These are phyloP conservation scores for Fusarium cyanostomum DNA, from an alignment of 2,329 filamentous ascomycete species.

Conservation along the genomic window DNA sequence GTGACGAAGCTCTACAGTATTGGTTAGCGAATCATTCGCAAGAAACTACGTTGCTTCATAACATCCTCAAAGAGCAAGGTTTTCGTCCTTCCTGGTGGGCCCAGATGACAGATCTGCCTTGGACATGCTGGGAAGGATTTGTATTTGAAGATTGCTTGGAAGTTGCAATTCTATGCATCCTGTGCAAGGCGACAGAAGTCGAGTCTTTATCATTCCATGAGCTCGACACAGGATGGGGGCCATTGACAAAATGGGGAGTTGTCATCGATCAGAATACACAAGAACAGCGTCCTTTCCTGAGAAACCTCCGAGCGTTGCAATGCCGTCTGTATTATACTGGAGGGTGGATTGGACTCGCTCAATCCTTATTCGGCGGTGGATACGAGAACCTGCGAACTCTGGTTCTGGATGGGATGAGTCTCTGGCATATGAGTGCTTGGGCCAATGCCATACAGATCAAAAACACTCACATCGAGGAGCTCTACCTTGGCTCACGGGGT, in stretches of 20 bases:
- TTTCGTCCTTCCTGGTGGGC: constrained; percentile 9
- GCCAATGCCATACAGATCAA: not conserved
- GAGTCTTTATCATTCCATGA: constrained; percentile 9
- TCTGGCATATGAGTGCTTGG: not conserved
- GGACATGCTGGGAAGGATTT: not conserved
- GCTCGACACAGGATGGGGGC: not conserved
- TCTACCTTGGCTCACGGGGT: constrained; percentile 5
- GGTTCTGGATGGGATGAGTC: not conserved
- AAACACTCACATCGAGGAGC: constrained; percentile 1
- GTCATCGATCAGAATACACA: not conserved
- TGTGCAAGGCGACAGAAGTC: constrained; percentile 5
- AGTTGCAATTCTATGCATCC: constrained; percentile 1
- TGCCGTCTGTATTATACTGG: not conserved
- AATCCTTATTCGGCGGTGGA: not conserved
- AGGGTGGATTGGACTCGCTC: not conserved
- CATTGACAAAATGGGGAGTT: not conserved
- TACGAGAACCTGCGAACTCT: not conserved
- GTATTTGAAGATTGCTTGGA: not conserved
- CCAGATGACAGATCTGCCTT: not conserved
- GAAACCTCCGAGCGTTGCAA: not conserved
- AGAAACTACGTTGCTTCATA: not conserved
- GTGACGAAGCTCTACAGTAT: not conserved
- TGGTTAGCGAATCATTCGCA: not conserved
- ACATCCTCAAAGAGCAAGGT: not conserved
- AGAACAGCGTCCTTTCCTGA: not conserved